phyloP scores from a whole-genome alignment of 352 stramenopile genomes.

The Plasmopara halstedii region DNA sequence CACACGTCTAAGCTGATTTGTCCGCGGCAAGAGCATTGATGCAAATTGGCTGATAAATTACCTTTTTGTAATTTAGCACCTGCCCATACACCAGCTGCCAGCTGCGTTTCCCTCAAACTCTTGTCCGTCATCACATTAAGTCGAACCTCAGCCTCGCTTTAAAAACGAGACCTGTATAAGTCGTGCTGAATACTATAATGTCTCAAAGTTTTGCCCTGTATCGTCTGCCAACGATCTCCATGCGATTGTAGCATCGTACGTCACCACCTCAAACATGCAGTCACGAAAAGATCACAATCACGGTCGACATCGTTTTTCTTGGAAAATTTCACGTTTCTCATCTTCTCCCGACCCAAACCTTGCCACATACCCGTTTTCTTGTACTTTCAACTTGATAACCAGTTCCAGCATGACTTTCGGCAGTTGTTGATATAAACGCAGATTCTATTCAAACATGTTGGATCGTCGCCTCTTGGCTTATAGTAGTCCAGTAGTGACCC shows the following conservation, averaged over 20 bases:
- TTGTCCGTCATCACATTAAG: conserved; percentile 71
- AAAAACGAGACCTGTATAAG: conserved; percentile 51
- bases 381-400: too few species aligned
- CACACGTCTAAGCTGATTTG: conserved; percentile 50
- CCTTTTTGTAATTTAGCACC: too few species aligned
- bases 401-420: conserved; percentile 15
- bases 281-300: conserved; percentile 52
- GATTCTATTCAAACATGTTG: conserved; percentile 25
- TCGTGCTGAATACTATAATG: conserved; percentile 16
- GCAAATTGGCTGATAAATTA: too few species aligned
- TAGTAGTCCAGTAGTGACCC: conserved; percentile 41
- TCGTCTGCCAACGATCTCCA: conserved; percentile 21
- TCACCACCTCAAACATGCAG: conserved; percentile 69
- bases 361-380: conserved; percentile 4
- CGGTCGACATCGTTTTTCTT: conserved; percentile 24
- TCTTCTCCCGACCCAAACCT: conserved; percentile 41
- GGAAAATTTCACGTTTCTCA: conserved; percentile 39
- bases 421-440: conserved; percentile 22
- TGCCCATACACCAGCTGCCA: conserved; percentile 56
- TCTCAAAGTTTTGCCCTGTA: conserved; percentile 2
- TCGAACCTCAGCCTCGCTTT: conserved; percentile 53
- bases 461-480: conserved; percentile 28
- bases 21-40: conserved; percentile 13
- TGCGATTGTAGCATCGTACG: conserved; percentile 50
- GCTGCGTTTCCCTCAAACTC: conserved; percentile 45